Evolutionary conservation across 2,329 filamentous ascomycete species (phyloP), one percentile per base, ranked within the genome.

Genomic region (Coleophoma eucalyptorum): DNA sequence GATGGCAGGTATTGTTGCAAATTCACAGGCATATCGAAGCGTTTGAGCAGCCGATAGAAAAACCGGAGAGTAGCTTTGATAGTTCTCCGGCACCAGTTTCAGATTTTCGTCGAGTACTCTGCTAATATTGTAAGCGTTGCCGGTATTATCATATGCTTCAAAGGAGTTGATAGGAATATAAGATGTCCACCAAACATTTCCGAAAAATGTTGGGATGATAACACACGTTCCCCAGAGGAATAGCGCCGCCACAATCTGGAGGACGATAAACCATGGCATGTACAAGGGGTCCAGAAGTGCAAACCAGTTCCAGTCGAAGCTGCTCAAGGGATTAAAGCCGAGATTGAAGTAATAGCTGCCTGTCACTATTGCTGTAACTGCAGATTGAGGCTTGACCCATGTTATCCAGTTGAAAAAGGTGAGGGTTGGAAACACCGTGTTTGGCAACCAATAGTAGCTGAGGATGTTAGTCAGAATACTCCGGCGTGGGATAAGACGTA

Each of bases 81-180:
- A 49, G 8, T 20, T 32, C 16, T 26, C 55, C 50, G 59, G 54
- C 46, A 65, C 58, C 34, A 65, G 55, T 13, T 55, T 59, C 46
- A 55, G 61, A 16, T 62, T 50, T 3, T 54, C 42, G 15, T 55
- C 63, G 19, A 66, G 52, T 12, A 65, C 52, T 34, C 53, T 49
- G 32, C 21, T 54, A 35, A 62, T 61, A 37, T 64, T 65, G 51
- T 65, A 66, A 49, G 46, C 34, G 7, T 50, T 26, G 7, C 61
- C 62, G 2, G 48, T 52, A 20, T 51, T 43, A 46, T 63, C 62
- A 2, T 11, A 48, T 5, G 40, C 33, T 48, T 72, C 73, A 1
- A 84, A 81, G 62, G 87, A 84, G 64, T 77, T 77, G 58, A 76
- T 74, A 8, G 74, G 74, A 5, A 77, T 62, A 37, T 72, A 77